Evolutionary conservation across 495 filamentous ascomycete species (phyloP), one percentile per base, ranked within the genome.

Genomic region (Hyaloscypha hepaticicola): DNA sequence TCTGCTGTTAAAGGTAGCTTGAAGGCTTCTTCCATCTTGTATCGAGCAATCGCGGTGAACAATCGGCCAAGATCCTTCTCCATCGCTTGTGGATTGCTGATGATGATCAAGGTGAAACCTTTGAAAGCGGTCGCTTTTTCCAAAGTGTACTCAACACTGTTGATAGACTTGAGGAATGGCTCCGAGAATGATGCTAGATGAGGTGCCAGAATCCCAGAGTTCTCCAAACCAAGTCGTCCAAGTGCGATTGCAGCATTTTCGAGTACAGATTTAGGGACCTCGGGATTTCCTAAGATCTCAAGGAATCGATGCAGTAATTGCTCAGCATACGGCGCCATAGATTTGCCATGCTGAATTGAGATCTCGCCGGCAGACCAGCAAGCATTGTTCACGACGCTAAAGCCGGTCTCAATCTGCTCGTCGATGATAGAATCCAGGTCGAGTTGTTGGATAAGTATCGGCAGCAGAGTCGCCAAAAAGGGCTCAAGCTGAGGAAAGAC

Each of bases 301-400:
- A 88, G 78, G 24, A 93, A 84, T 21, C 89, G 87, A 31, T 86
- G 81, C 58, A 96, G 89, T 14, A 97, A 76, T 64, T 89, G 80
- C 12, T 91, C 87, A 24, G 90, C 84, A 69, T 89, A 96, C 0
- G 92, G 90, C 1, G 79, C 82, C 83, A 98, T 89, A 24, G 78
- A 82, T 49, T 80, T 79, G 63, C 85, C 83, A 69, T 91, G 85
- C 70, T 91, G 86, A 75, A 97, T 87, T 9, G 92, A 88, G 63
- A 99, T 96, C 77, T 99, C 95, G 21, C 95, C 95, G 25, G 87
- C 89, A 31, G 93, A 95, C 95, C 95, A 99, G 79, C 96, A 98
- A 29, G 95, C 93, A 72, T 99, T 99, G 82, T 98, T 99, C 63
- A 98, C 83, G 21, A 97, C 94, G 51, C 90, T 89, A 74, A 96